Evolutionary conservation across 306 rosid genomes (phyloP).

Genomic region (Castanea mollissima): DNA sequence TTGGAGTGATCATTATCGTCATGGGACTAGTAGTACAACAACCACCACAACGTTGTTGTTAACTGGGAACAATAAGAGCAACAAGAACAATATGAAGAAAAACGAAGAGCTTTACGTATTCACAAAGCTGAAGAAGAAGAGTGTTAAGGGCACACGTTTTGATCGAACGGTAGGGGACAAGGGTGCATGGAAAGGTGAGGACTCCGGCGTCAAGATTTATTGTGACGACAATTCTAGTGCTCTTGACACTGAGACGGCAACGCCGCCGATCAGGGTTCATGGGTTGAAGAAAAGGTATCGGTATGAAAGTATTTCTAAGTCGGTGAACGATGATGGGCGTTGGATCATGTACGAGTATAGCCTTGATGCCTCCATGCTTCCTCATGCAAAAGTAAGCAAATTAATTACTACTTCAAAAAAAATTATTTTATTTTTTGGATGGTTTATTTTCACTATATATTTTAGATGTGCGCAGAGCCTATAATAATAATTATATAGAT

Average conservation of each 20-base stretch:
- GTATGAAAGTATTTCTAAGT: background rate
- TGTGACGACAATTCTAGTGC: background rate
- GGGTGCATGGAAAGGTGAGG: background rate
- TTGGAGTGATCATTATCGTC: background rate
- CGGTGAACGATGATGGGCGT: background rate
- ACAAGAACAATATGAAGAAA: background rate
- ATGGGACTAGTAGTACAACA: too few relatives aligned
- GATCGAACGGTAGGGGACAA: background rate
- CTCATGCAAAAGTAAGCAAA: too few relatives aligned
- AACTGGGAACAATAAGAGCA: background rate
- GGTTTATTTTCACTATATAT: too few relatives aligned
- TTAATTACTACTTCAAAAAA: too few relatives aligned
- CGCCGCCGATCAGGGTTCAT: background rate
- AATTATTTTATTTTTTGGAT: too few relatives aligned
- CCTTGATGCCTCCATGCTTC: background rate
- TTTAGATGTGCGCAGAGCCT: too few relatives aligned
- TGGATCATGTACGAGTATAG: background rate
- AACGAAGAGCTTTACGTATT: background rate
- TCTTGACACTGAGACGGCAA: too few relatives aligned
- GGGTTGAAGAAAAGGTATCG: background rate
- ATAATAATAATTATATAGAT: too few relatives aligned
- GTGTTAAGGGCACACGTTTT: background rate
- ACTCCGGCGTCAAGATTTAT: background rate
- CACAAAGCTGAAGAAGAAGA: background rate
- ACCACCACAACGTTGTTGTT: too few relatives aligned